phyloP scores from a whole-genome alignment of 441 rosid genomes.

The Caryocar brasiliense region DNA sequence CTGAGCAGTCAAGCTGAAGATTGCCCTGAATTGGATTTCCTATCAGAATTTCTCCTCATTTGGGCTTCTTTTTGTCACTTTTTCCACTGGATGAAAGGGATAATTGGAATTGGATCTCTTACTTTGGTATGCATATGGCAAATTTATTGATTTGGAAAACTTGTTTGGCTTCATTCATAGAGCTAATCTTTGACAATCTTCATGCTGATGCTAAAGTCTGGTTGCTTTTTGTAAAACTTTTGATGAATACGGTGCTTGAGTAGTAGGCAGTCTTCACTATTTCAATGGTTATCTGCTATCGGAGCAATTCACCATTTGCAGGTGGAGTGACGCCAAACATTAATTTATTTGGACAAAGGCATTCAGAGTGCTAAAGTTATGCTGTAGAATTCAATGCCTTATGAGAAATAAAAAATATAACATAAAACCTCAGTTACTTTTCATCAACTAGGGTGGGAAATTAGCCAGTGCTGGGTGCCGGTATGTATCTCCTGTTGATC shows the following conservation, averaged over 20 bases:
- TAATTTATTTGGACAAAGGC: constrained; percentile 15
- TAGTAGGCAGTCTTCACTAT: constrained; percentile 5
- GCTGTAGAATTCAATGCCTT: constrained; percentile 30
- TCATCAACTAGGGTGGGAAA: constrained; percentile 51
- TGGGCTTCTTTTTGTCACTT: constrained; percentile 4
- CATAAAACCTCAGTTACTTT: constrained; percentile 38
- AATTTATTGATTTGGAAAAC: constrained; percentile 1
- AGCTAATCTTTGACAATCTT: constrained; percentile 8
- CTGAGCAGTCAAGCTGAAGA: too few species aligned
- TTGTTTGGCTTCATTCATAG: constrained; percentile 1
- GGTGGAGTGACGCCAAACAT: constrained; percentile 8
- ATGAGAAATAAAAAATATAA: constrained; percentile 19
- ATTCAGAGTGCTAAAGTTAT: constrained; percentile 12
- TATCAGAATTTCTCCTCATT: not conserved
- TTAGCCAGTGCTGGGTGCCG: constrained; percentile 69
- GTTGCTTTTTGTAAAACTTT: constrained; percentile 11
- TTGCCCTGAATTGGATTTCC: constrained; percentile 4
- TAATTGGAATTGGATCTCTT: too few species aligned
- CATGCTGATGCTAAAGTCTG: constrained; percentile 4
- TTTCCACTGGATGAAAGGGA: constrained; percentile 4
- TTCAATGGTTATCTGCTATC: constrained; percentile 2
- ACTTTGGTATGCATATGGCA: not conserved
- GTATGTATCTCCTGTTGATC: constrained; percentile 73
- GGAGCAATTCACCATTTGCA: constrained; percentile 6
- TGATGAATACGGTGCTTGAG: constrained; percentile 8